These are phyloP conservation scores for Trichosporon asahii DNA, from an alignment of 1,284 basidiomycete species.

Conservation along the genomic window DNA sequence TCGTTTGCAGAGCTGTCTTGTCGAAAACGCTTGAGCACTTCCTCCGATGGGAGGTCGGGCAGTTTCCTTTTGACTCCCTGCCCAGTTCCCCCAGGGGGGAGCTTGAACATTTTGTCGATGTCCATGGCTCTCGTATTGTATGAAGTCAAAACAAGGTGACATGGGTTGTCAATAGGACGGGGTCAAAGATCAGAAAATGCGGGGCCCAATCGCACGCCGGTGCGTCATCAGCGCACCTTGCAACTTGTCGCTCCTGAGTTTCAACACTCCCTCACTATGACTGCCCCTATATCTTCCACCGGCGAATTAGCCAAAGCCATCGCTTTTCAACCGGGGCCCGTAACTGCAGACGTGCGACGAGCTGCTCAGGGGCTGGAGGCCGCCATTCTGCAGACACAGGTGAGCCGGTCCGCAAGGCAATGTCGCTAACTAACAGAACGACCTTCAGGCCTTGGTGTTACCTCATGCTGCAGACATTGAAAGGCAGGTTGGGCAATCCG, in stretches of 20 bases:
- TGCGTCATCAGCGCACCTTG: no score
- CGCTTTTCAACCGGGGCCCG: background rate
- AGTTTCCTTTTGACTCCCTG: slow-evolving; percentile 71
- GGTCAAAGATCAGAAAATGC: background rate
- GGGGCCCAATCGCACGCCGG: background rate
- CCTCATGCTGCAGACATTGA: background rate
- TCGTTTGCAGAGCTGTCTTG: background rate
- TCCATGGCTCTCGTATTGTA: slow-evolving; percentile 36
- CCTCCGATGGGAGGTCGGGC: slow-evolving; percentile 68
- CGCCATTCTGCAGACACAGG: background rate
- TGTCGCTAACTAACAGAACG: background rate
- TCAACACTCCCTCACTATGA: no score
- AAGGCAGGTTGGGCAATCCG: background rate
- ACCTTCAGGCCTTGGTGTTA: background rate
- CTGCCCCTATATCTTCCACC: background rate
- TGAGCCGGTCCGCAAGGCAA: background rate
- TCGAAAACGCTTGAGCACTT: slow-evolving; percentile 22
- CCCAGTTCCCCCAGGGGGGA: slow-evolving; percentile 31
- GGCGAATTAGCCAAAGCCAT: background rate
- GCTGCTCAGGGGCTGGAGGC: background rate
- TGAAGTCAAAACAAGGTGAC: slow-evolving; percentile 8
- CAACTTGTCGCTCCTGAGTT: no score
- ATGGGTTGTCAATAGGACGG: no score
- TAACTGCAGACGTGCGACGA: background rate
- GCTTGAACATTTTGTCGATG: slow-evolving; percentile 51